Evolutionary conservation across 192 early-diverging fungal genomes (phyloP), one percentile per base, ranked within the genome.

Genomic region (Glomus cerebriforme): DNA sequence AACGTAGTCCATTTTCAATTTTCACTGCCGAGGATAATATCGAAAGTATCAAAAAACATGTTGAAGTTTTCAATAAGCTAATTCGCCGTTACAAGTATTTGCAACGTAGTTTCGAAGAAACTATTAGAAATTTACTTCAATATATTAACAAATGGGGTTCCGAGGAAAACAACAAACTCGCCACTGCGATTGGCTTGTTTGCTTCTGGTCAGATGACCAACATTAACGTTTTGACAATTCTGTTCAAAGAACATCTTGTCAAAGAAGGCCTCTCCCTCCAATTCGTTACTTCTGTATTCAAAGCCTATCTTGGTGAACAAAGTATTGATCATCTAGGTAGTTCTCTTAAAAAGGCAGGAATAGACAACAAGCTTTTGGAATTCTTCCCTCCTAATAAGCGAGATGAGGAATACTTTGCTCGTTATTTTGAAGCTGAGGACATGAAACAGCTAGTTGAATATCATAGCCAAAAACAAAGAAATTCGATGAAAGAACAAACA

Each of bases 31-130:
- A 92, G 70, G 91, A 93, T 83, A 88, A 91, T 78, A 76, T 87
- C 75, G 88, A 88, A 68, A 88, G 82, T 65, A 89, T 97, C 84
- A 90, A 86, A 81, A 89, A 90, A 71, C 88, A 93, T 77, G 93
- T 94, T 68, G 93, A 94, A 31, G 90, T 98, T 74, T 92, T 98
- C 83, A 90, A 91, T 85, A 92, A 94, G 86, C 88, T 98, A 77
- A 94, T 96, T 80, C 93, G 95, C 73, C 89, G 97, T 63, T 96
- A 96, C 90, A 96, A 96, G 87, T 98, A 98, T 83, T 90, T 98
- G 74, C 91, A 95, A 87, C 86, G 89, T 71, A 87, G 86, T 73
- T 92, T 97, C 83, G 93, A 96, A 84, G 95, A 97, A 70, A 92
- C 92, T 60, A 78, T 95, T 71, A 87, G 87, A 74, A 95, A 96